Evolutionary conservation across 1,139 yeast species (phyloP), one percentile per base, ranked within the genome.

Genomic region (Zygoascus meyerae): DNA sequence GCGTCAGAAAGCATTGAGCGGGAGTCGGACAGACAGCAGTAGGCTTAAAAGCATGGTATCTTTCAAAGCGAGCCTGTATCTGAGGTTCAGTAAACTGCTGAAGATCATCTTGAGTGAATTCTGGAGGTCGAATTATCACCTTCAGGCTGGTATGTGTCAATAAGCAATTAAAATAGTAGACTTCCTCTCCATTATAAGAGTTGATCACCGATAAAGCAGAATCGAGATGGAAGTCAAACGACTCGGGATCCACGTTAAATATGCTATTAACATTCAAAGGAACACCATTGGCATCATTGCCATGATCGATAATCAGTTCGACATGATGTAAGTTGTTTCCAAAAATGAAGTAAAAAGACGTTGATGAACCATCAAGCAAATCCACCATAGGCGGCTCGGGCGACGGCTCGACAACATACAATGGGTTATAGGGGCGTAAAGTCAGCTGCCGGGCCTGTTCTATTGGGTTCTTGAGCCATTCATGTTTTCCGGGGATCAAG

Each of bases 51-150:
- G 52, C 52, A 38, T 51, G 52, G 46, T 48, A 55, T 26, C 44
- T 36, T 9, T 52, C 50, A 48, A 46, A 61, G 28, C 67, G 48
- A 2, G 45, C 51, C 5, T 38, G 47, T 16, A 63, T 58, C 8
- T 49, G 46, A 12, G 45, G 45, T n/a, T 52, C 53, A 1, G 50
- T 38, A 44, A 59, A 63, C 17, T 52, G 55, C 4, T 33, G 47
- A 37, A 60, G 42, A 32, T 58, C 61, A 5, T 52, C 52, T 1
- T 41, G 36, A 17, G 50, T 37, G 36, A 63, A 50, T 48, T 57
- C 59, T 1, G 62, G 62, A 11, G 61, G 59, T 11, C 55, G 45
- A n/a, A 62, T 50, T 5, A 50, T 53, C 8, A 61, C 34, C 7
- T 48, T 47, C 9, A 61, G 46, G 16, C 21, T 42, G 12, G 51